Percentiles rank a stretch among this genome's conserved stretches.
These are phyloP conservation scores for Umbelopsis isabellina DNA, from an alignment of 192 early-diverging fungal species.

Conservation along the genomic window DNA sequence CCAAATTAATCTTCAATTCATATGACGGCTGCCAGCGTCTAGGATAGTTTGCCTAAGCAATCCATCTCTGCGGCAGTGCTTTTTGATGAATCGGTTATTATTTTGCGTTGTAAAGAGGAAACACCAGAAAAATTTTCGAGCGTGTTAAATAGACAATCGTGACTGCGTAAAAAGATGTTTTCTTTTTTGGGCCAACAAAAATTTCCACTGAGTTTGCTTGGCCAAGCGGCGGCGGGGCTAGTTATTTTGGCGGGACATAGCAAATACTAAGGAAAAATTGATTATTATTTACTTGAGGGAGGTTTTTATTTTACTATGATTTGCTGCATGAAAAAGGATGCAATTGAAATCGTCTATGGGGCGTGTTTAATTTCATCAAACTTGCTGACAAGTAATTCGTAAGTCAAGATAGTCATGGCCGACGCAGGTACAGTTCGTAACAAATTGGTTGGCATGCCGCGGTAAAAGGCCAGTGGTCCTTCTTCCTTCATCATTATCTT, in stretches of 20 bases:
- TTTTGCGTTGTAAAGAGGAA: conserved; percentile 21
- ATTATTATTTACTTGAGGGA: too few species aligned
- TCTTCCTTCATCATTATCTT: conserved; percentile 76
- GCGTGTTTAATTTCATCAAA: conserved; percentile 37
- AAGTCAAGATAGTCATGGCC: conserved; percentile 86
- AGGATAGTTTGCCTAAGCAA: conserved; percentile 17
- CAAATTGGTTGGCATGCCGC: conserved; percentile 84
- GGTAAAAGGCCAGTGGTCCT: conserved; percentile 83
- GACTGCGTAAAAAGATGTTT: not conserved
- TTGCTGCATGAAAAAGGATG: not conserved
- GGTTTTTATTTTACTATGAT: not conserved
- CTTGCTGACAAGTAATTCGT: conserved; percentile 79
- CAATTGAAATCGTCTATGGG: not conserved
- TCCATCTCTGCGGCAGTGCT: conserved; percentile 22
- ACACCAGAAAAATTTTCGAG: conserved; percentile 1
- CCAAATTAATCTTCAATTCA: conserved; percentile 20
- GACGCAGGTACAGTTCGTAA: conserved; percentile 88
- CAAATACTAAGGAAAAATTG: too few species aligned
- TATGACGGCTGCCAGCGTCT: conserved; percentile 22
- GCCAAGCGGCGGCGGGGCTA: too few species aligned
- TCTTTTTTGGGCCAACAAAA: too few species aligned
- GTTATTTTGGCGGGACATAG: too few species aligned
- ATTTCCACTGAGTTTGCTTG: too few species aligned
- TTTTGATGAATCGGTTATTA: conserved; percentile 21
- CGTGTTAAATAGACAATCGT: conserved; percentile 1